Base-by-base conservation (phyloP, 441 rosid genomes). In the Eutrema salsugineum region DNA sequence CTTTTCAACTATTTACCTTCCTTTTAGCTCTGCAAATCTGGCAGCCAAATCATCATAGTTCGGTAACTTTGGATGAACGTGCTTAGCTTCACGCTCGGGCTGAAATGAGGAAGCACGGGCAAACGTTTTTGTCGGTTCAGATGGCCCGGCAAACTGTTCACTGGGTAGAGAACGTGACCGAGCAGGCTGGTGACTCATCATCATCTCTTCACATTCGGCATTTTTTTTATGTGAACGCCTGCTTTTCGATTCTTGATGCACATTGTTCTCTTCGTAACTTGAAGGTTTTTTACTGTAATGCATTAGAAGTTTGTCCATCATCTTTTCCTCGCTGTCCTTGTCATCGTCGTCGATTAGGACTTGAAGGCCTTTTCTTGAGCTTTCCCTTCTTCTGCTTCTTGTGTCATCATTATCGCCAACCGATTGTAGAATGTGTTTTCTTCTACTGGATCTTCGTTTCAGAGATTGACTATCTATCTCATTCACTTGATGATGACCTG, bases 31-130 rank as follows among this genome's bases (percentile, higher is more conserved):
- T 6, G 98, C 90, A 76, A 92, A 81, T n/a, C 87, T 85, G 6
- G 99, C 98, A 5, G 99, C 93, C 85, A 94, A 79, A 71, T 89
- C 93, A 30, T 94, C 98, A 47, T 89, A 92, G 74, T 94, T 84
- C 1, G 98, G 99, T 75, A 94, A 82, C 80, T 92, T 94, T 0
- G 98, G 99, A 81, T 94, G 99, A 75, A 94, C 97, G 42, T 94
- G 97, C 58, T 81, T 79, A 14, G 91, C 92, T 22, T 78, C 70
- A 66, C 86, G 77, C 49, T 84, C 96, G 11, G 91, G 86, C 78
- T 88, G 96, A 47, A 94, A 89, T 30, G 99, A 79, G 72, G 91
- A 79, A 36, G 93, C 91, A 17, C 96, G 92, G 43, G 77, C 66
- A 66, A 70, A 81, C 7, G 78, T 87, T 73, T 88, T 90, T 35